Base-by-base conservation (phyloP, 2,329 filamentous ascomycete species). In the Ophiostoma novo-ulmi region DNA sequence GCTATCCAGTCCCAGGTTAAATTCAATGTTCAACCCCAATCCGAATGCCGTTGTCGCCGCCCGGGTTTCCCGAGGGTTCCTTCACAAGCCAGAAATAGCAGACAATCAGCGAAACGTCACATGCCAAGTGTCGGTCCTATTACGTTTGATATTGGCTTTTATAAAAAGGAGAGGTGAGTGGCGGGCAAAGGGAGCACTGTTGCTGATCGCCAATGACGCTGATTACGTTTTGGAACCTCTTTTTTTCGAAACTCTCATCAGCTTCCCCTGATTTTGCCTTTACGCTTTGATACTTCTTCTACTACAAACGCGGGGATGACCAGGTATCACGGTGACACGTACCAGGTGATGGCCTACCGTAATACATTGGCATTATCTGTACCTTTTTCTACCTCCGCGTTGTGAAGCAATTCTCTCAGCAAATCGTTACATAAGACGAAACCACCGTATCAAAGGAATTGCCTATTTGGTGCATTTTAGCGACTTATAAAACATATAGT, bases 391-490 rank as follows among this genome's bases (percentile, higher is more conserved):
- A 58, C 52, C 52, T 58, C 52, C 52, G 52, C 52, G 52, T 58
- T 58, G 52, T 58, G 52, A 26, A 58, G 52, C 52, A 58, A 58
- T 26, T 58, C 58, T 63, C 22, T 31, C 22, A 63, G 58, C 52
- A 58, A 58, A 63, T 35, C 26, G 58, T 63, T 63, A 35, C 58
- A 35, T 63, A 63, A 63, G 8, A 35, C 13, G 13, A 63, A 58
- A 58, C 52, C 11, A 14, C n/a, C 20, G 52, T 58, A 26, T 58
- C 52, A 58, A 58, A 58, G 58, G 58, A 63, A 63, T 35, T 63
- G 58, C 58, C 58, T 63, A 63, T 63, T 63, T 35, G 11, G 26
- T 35, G 58, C 58, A 63, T 35, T 35, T 35, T 63, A 58, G 52
- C 52, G 52, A 58, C 52, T 58, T 58, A 58, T 17, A 26, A 8